Evolutionary conservation across 371 early-diverging fungal species (phyloP).

Genomic region (Mortierella sp.): DNA sequence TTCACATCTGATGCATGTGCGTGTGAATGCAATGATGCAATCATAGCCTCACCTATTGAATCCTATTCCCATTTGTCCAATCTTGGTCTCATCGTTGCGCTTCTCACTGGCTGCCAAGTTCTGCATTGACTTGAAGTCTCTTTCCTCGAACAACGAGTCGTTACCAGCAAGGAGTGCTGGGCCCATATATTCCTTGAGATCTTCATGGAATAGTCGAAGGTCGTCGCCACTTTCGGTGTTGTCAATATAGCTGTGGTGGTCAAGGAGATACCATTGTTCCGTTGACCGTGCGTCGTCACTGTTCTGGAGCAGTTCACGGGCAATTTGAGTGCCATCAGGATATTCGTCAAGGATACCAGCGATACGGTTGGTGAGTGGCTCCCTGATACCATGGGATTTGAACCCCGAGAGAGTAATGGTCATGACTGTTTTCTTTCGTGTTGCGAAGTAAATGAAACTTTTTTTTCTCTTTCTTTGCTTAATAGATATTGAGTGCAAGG

Average conservation of each 20-base stretch:
- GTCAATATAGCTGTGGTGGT: conserved; percentile 34
- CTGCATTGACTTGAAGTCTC: conserved; percentile 45
- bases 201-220: conserved; percentile 6
- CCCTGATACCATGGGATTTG: conserved; percentile 16
- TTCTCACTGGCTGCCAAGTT: conserved; percentile 54
- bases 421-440: neutral
- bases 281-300: conserved; percentile 56
- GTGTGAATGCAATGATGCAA: too few species aligned
- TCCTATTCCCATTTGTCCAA: conserved; percentile 55
- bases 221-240: neutral
- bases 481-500: too few species aligned
- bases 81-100: conserved; percentile 31
- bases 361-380: conserved; percentile 53
- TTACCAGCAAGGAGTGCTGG: conserved; percentile 55
- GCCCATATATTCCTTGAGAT: conserved; percentile 51
- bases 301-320: conserved; percentile 57
- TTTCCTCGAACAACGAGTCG: conserved; percentile 35
- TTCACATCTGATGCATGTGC: too few species aligned
- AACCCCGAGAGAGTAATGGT: neutral
- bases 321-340: conserved; percentile 57
- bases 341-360: conserved; percentile 54
- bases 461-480: too few species aligned
- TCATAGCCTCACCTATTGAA: conserved; percentile 40
- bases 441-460: too few species aligned
- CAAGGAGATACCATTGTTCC: conserved; percentile 55